Base-by-base conservation (phyloP, 257 asterid species). In the Haberlea rhodopensis region DNA sequence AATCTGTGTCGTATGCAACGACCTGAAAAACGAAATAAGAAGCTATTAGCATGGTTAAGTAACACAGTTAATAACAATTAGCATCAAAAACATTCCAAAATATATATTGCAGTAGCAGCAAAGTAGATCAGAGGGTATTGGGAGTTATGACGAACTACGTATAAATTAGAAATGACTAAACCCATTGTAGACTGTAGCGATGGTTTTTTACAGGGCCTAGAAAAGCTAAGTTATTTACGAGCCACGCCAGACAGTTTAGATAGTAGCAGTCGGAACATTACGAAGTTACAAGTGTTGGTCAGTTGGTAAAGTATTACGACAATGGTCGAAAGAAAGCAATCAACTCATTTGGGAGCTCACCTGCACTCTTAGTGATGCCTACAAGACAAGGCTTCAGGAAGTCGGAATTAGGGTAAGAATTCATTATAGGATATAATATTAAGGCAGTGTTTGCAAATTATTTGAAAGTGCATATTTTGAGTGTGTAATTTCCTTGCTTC, bases 1-100 rank as follows among this genome's bases (percentile, higher is more conserved):
- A 77, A 84, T 75, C 79, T 84, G 80, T 94, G 99, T 11, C 99
- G 84, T 70, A 94, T 90, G 82, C 99, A 94, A 60, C 99, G 94
- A 34, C 99, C 99, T 94, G 73, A 85, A 85, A 57, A 72, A 66
- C 49, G 54, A 62, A 49, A 58, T 52, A 31, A 74, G 56, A 57
- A 59, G 13, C 57, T 16, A 37, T 70, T 40, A 13, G 15, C 69
- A 73, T 25, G 58, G 27, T 32, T 62, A 46, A 56, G 53, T 63
- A 48, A 45, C 7, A 57, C 16, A 53, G 20, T 45, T 27, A 70
- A 52, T 25, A 10, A 27, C 22, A 48, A 59, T 20, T 6, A 49
- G 16, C 51, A 20, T 31, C 34, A 68, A 22, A 66, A 53, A 10
- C n/a, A 11, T 11, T 49, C 6, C 43, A 48, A 34, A 46, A 46